Percentiles rank a stretch among this genome's conserved stretches.
Evolutionary conservation across 2,329 filamentous ascomycete genomes (phyloP).

Genomic region (Ophiognomonia clavigignenti-juglandacearum): DNA sequence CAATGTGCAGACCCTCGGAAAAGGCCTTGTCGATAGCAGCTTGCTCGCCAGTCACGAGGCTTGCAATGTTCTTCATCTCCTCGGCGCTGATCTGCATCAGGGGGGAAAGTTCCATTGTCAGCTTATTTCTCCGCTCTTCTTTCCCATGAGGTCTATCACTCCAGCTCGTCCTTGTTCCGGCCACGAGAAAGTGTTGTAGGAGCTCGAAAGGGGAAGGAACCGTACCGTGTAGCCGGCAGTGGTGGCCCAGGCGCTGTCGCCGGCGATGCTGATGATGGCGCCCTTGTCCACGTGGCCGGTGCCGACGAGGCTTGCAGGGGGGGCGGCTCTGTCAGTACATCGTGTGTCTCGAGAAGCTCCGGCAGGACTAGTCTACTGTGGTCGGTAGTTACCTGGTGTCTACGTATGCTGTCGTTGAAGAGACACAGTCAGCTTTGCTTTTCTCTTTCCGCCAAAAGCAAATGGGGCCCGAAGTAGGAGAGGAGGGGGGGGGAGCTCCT

Average conservation of each 20-base stretch:
- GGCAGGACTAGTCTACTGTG: no score
- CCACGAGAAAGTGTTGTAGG: background rate
- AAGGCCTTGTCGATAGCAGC: conserved; percentile 61
- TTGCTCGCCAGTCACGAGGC: conserved; percentile 41
- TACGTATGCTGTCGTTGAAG: conserved; percentile 38
- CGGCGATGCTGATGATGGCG: conserved; percentile 76
- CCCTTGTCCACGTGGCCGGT: conserved; percentile 77
- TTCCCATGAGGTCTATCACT: background rate
- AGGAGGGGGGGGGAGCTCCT: conserved; percentile 21
- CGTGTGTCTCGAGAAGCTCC: conserved; percentile 2
- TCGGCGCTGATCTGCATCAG: conserved; percentile 44
- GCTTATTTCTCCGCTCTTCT: background rate
- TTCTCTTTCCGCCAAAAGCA: no score
- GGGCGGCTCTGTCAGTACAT: background rate
- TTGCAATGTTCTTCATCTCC: conserved; percentile 55
- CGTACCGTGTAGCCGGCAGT: conserved; percentile 67
- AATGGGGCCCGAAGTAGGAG: conserved; percentile 16
- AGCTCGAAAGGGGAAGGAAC: conserved; percentile 9
- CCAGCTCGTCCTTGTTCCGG: background rate
- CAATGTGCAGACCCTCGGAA: conserved; percentile 69
- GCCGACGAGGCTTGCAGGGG: conserved; percentile 63
- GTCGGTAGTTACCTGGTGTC: conserved; percentile 50
- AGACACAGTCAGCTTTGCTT: conserved; percentile 26
- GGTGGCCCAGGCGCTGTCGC: conserved; percentile 75
- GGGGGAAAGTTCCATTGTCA: background rate